Conservation (phyloP, 495 filamentous ascomycete species). For the Xylaria grammica region DNA sequence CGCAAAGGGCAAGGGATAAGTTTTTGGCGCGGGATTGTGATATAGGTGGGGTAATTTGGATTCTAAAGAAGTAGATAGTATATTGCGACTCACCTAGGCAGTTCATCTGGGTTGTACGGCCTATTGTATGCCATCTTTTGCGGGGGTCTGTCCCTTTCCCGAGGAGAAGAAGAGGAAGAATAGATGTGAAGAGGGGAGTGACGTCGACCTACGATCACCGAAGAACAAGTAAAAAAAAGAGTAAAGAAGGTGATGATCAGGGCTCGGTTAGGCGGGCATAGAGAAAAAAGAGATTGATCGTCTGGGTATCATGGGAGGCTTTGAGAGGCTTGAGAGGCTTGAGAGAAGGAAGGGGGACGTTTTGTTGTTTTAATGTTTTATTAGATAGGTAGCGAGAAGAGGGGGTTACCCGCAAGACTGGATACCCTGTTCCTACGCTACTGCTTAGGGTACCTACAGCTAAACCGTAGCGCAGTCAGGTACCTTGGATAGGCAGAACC, state of each 20-base stretch:
- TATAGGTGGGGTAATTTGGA: constrained; percentile 16
- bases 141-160: constrained; percentile 16
- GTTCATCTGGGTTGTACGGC: constrained; percentile 92
- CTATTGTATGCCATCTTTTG: constrained; percentile 95
- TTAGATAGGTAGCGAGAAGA: neutral
- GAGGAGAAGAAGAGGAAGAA: constrained; percentile 16
- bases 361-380: constrained; percentile 4
- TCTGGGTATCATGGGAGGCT: constrained; percentile 8
- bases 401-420: constrained; percentile 16
- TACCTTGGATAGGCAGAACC: neutral
- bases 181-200: too few species aligned
- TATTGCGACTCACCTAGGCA: constrained; percentile 78
- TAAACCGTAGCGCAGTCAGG: neutral
- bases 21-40: constrained; percentile 1
- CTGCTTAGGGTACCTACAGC: neutral
- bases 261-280: constrained; percentile 23
- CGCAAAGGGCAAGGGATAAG: constrained; percentile 7
- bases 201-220: too few species aligned
- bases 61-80: neutral
- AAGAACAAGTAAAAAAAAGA: constrained; percentile 9
- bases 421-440: neutral
- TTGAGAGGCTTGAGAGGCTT: neutral
- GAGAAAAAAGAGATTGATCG: constrained; percentile 7
- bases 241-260: neutral
- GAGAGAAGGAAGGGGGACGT: constrained; percentile 21